Evolutionary conservation across 768 basidiomycete species (phyloP).

Genomic region (Lepiota brunneoincarnata): DNA sequence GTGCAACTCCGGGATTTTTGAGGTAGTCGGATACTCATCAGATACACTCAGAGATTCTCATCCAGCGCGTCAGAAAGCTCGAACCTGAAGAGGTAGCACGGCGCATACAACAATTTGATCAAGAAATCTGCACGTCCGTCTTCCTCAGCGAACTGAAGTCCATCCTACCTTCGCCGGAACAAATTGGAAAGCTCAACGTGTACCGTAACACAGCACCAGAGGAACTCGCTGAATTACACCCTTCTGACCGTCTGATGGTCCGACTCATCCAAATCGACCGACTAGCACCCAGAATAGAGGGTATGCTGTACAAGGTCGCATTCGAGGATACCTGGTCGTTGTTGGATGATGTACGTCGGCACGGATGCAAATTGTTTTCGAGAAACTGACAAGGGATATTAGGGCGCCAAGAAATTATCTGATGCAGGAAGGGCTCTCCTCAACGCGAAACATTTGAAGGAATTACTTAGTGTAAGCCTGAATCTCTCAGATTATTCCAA

Average conservation of each 20-base stretch:
- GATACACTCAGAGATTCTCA: conserved; percentile 73
- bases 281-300: conserved; percentile 81
- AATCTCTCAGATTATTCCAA: not conserved
- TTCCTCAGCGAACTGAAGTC: conserved; percentile 89
- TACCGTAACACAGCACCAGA: conserved; percentile 84
- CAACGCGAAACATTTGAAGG: conserved; percentile 84
- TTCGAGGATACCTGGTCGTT: conserved; percentile 86
- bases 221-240: conserved; percentile 86
- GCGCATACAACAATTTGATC: conserved; percentile 85
- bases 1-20: conserved; percentile 25
- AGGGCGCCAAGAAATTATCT: conserved; percentile 80
- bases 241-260: conserved; percentile 95
- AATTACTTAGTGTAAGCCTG: conserved; percentile 72
- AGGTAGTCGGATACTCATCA: not conserved
- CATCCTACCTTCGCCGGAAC: conserved; percentile 85
- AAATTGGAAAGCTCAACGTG: conserved; percentile 88
- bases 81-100: conserved; percentile 85
- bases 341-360: conserved; percentile 67
- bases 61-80: conserved; percentile 80
- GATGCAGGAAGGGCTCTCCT: conserved; percentile 80
- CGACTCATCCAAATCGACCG: conserved; percentile 94
- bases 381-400: conserved; percentile 10
- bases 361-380: not conserved
- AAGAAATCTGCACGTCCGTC: conserved; percentile 79
- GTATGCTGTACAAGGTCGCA: conserved; percentile 90